Evolutionary conservation across 768 basidiomycete species (phyloP).

Genomic region (Tylopilus rubrobrunneus): DNA sequence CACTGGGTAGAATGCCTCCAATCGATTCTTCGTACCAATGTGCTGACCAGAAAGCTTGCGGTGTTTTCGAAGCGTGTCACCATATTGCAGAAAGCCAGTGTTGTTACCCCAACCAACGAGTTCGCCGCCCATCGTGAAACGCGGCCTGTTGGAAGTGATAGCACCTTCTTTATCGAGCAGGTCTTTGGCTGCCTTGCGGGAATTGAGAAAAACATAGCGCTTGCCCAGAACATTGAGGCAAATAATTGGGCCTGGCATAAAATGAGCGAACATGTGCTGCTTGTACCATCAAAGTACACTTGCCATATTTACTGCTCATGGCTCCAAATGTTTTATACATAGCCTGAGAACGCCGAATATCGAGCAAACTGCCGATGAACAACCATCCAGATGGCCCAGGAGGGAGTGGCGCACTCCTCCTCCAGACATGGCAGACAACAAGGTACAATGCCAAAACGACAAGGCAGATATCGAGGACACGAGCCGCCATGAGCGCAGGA

Average conservation of each 20-base stretch:
- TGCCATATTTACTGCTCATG: conserved; percentile 41
- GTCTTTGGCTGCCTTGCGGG: conserved; percentile 29
- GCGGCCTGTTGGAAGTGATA: conserved; percentile 5
- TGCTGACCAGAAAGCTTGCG: conserved; percentile 5
- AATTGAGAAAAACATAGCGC: conserved; percentile 47
- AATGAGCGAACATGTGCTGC: conserved; percentile 4
- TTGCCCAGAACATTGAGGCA: conserved; percentile 35
- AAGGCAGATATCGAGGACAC: conserved; percentile 1
- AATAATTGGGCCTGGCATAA: conserved; percentile 7
- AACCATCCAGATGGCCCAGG: conserved; percentile 25
- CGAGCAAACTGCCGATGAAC: conserved; percentile 50
- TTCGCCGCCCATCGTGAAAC: conserved; percentile 17
- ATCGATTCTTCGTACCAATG: conserved; percentile 3
- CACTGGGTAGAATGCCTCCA: not conserved
- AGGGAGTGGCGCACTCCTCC: not conserved
- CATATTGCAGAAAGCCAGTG: conserved; percentile 9
- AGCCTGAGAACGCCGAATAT: no score
- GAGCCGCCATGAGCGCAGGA: not conserved
- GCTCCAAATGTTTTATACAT: conserved; percentile 46
- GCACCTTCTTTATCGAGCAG: conserved; percentile 12
- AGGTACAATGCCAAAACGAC: conserved; percentile 10
- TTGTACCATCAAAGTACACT: conserved; percentile 12
- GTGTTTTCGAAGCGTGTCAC: conserved; percentile 2
- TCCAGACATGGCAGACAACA: not conserved
- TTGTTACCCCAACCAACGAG: conserved; percentile 11